These are phyloP conservation scores for Lumnitzera littorea DNA, from an alignment of 345 rosid species.

Conservation along the genomic window DNA sequence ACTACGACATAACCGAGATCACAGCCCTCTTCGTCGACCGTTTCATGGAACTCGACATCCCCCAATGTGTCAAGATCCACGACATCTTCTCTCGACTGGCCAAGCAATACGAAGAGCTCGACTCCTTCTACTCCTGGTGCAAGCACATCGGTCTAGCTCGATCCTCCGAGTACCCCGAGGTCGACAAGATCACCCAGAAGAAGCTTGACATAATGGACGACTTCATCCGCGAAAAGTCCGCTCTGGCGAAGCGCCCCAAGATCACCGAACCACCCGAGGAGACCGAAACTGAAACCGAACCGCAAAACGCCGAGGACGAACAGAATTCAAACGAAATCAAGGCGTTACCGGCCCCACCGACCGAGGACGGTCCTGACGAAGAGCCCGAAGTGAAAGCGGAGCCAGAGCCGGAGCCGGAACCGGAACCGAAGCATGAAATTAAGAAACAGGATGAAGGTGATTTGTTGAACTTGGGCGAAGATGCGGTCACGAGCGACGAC, in stretches of 20 bases:
- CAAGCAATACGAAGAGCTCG: constrained; percentile 81
- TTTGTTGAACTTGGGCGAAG: constrained; percentile 81
- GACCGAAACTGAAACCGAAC: neutral
- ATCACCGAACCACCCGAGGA: constrained; percentile 6
- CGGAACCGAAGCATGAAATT: constrained; percentile 18
- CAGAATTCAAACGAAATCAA: constrained; percentile 70
- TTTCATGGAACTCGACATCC: constrained; percentile 81
- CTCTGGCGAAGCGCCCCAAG: constrained; percentile 20
- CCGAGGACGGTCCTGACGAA: constrained; percentile 12
- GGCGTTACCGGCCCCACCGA: constrained; percentile 78
- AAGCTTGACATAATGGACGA: constrained; percentile 77
- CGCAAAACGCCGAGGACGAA: constrained; percentile 24
- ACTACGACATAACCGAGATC: constrained; percentile 75
- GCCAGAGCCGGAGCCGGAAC: constrained; percentile 29
- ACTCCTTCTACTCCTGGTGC: constrained; percentile 66
- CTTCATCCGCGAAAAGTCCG: constrained; percentile 70
- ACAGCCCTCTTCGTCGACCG: constrained; percentile 73
- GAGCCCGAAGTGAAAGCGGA: constrained; percentile 12
- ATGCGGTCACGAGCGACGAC: constrained; percentile 49
- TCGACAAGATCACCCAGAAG: constrained; percentile 77
- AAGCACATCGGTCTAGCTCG: constrained; percentile 74
- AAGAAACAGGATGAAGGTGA: constrained; percentile 50
- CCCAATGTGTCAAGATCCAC: constrained; percentile 71
- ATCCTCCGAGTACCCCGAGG: constrained; percentile 89
- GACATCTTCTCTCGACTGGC: constrained; percentile 67